Conservation (phyloP, 495 filamentous ascomycete genomes). For the Penicillium steckii region DNA sequence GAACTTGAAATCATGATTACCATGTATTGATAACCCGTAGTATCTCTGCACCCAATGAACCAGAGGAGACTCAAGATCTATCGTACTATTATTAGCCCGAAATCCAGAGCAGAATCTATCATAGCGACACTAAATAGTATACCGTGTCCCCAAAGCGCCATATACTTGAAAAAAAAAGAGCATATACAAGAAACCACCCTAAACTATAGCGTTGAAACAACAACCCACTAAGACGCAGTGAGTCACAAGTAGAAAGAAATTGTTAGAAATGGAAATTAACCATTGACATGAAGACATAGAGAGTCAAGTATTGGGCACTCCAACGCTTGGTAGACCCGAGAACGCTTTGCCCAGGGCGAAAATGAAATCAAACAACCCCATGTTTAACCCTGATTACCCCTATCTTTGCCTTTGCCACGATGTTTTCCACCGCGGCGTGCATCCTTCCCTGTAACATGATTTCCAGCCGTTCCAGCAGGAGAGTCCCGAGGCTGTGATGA, state of each 20-base stretch:
- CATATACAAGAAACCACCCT: background rate
- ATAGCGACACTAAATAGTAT: background rate
- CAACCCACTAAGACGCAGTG: background rate
- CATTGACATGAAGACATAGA: background rate
- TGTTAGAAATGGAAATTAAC: background rate
- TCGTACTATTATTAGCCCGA: background rate
- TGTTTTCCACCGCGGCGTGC: slow-evolving; percentile 19
- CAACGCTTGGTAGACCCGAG: no score
- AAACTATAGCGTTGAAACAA: background rate
- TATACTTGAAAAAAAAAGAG: background rate
- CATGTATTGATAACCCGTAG: no score
- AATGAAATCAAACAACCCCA: background rate
- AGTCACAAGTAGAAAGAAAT: background rate
- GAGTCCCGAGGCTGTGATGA: slow-evolving; percentile 4
- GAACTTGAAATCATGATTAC: no score
- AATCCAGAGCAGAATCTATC: background rate
- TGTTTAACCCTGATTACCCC: background rate
- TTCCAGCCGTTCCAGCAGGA: slow-evolving; percentile 1
- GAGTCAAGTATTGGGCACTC: background rate
- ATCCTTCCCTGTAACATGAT: slow-evolving; percentile 8
- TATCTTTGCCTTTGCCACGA: slow-evolving; percentile 16
- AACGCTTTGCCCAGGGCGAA: no score
- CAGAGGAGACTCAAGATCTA: background rate
- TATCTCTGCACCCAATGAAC: no score
- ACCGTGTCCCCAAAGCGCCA: background rate